Evolutionary conservation across 106 monocot species (phyloP).

Genomic region (Apostasia shenzhenica): DNA sequence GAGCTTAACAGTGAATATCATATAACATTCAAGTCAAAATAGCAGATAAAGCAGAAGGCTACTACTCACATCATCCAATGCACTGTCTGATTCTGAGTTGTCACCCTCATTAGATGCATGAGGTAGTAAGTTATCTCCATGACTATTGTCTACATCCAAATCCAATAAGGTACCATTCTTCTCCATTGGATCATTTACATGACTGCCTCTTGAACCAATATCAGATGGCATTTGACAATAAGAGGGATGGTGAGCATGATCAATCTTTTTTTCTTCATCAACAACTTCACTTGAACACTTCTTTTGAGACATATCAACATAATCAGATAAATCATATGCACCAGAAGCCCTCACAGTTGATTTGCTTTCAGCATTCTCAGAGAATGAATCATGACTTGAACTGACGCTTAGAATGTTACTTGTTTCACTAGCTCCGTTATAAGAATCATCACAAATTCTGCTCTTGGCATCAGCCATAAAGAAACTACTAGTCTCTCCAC

Average conservation of each 20-base stretch:
- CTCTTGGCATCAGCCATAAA: constrained; percentile 9
- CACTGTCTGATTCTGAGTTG: constrained; percentile 21
- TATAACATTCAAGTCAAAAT: background rate
- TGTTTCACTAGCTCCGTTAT: constrained; percentile 24
- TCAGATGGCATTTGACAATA: background rate
- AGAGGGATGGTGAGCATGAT: background rate
- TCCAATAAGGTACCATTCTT: constrained; percentile 2
- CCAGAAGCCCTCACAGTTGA: constrained; percentile 9
- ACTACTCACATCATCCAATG: constrained; percentile 34
- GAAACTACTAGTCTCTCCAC: constrained; percentile 29
- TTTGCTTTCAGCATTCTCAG: constrained; percentile 52
- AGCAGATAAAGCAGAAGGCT: background rate
- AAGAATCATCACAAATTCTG: constrained; percentile 21
- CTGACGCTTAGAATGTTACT: constrained; percentile 28
- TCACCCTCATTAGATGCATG: constrained; percentile 13
- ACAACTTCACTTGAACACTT: constrained; percentile 12
- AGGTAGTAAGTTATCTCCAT: constrained; percentile 7
- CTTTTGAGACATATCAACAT: constrained; percentile 38
- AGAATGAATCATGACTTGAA: constrained; percentile 33
- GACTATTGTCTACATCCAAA: background rate
- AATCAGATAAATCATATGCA: constrained; percentile 34
- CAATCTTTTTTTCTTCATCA: background rate
- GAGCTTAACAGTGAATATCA: background rate
- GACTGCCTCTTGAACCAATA: background rate
- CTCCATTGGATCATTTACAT: background rate